phyloP scores from a whole-genome alignment of 2,329 filamentous ascomycete species.

The Aureobasidium sp. region DNA sequence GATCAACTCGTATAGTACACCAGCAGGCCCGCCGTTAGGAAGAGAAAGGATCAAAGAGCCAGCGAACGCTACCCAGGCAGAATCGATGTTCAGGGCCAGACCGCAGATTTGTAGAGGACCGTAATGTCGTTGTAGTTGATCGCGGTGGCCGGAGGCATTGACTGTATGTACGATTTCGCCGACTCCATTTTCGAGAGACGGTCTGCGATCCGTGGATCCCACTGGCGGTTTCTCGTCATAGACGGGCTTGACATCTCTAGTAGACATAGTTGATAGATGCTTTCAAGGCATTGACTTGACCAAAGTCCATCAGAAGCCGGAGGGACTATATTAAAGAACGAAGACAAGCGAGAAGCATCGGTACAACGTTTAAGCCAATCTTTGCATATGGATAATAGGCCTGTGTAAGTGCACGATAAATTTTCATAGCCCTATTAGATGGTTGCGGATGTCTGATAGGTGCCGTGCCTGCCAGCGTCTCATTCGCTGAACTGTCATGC shows the following conservation, averaged over 20 bases:
- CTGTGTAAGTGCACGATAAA: not conserved
- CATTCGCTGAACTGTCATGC: not conserved
- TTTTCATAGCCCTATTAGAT: not conserved
- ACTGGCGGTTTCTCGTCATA: not conserved
- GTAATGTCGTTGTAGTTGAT: conserved; percentile 56
- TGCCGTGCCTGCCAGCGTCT: not conserved
- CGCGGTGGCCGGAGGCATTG: conserved; percentile 56
- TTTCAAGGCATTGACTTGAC: not conserved
- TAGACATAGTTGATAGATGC: not conserved
- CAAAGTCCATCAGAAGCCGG: not conserved
- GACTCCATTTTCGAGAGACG: conserved; percentile 15
- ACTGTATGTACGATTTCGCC: conserved; percentile 34
- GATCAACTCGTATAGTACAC: conserved; percentile 29
- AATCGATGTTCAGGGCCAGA: conserved; percentile 51
- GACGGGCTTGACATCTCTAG: not conserved
- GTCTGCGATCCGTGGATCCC: not conserved
- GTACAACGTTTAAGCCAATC: not conserved
- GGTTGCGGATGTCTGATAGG: not conserved
- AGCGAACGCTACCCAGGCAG: conserved; percentile 56
- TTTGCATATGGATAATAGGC: conserved; percentile 1
- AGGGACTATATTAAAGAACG: not conserved
- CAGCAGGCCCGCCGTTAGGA: conserved; percentile 28
- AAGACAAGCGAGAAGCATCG: not conserved
- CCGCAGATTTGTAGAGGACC: conserved; percentile 47
- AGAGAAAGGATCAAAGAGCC: conserved; percentile 50